Base-by-base conservation (phyloP, 2,329 filamentous ascomycete genomes). In the Paecilomyces sp. region DNA sequence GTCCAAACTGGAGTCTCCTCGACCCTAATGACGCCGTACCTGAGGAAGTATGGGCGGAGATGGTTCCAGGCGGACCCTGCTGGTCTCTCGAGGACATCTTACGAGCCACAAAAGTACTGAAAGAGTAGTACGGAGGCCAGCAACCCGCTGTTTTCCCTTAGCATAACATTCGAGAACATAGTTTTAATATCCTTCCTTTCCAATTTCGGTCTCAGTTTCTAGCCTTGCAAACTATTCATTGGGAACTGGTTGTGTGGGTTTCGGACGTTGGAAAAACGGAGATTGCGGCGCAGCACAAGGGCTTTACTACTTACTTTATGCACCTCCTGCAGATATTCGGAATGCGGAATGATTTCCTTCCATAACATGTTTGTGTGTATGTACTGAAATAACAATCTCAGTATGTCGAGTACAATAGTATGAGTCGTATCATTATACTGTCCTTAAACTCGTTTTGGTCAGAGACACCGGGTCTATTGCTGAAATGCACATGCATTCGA, bases 1-100 rank as follows among this genome's bases (percentile, higher is more conserved):
- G 91, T 70, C 94, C 94, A 1, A 92, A 99, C 71, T 99, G 93
- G 91, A 84, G 80, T 34, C 75, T 91, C 2, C 67, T 97, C 24
- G 79, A 84, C 1, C 82, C 85, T 57, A 79, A 79, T 1, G 78
- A 87, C 58, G 82, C 82, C 25, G 76, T 93, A 12, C 65, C 76
- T 0, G 84, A 88, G 1, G 78, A 83, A 1, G 78, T 88, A 0
- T 96, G 92, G 92, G 83, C 80, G 56, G 82, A 84, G 33, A 79
- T 86, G 11, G 84, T 92, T 11, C 83, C 83, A 9, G 88, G 88
- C 8, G 83, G 83, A 56, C 83, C 83, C 4, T 83, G 83, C 1
- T 77, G 83, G 67, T 84, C 83, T 7, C 78, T 88, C 1, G 83
- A 87, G 25, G 86, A 90, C 64, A 88, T 90, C 24, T 74, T 93